phyloP scores from a whole-genome alignment of 345 rosid genomes.

The Eucalyptus regnans region DNA sequence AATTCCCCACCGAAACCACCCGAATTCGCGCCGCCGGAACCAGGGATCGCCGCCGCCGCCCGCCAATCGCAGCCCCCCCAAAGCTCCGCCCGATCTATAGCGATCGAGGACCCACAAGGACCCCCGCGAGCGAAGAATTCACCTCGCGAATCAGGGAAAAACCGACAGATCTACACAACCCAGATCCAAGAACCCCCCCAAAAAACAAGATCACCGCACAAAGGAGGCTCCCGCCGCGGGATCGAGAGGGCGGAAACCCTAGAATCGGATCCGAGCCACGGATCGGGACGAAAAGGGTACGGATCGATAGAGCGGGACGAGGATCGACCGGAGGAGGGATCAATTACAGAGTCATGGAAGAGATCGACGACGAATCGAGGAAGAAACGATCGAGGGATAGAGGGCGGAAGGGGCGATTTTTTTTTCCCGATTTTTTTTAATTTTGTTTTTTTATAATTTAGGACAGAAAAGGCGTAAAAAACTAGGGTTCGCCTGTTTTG shows the following conservation, averaged over 20 bases:
- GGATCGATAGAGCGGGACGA: background rate
- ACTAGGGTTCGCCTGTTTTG: background rate
- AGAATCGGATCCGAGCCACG: background rate
- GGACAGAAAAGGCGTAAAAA: background rate
- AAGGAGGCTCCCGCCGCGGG: background rate
- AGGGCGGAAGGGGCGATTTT: background rate
- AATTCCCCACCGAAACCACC: background rate
- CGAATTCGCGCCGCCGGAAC: background rate
- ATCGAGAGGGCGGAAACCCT: constrained; percentile 16
- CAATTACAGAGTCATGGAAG: background rate
- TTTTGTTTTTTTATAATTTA: background rate
- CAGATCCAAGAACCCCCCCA: background rate
- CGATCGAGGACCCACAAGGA: background rate
- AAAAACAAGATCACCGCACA: background rate
- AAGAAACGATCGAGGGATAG: background rate
- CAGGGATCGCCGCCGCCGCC: background rate
- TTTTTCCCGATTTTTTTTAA: background rate
- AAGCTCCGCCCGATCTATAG: constrained; percentile 1
- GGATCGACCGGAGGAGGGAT: background rate
- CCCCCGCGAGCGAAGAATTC: background rate
- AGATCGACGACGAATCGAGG: background rate
- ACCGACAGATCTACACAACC: background rate
- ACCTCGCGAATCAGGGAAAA: background rate
- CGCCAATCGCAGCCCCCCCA: background rate
- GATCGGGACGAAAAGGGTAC: background rate